Base-by-base conservation (phyloP, 2,329 filamentous ascomycete genomes). In the Niveomyces coronatus region DNA sequence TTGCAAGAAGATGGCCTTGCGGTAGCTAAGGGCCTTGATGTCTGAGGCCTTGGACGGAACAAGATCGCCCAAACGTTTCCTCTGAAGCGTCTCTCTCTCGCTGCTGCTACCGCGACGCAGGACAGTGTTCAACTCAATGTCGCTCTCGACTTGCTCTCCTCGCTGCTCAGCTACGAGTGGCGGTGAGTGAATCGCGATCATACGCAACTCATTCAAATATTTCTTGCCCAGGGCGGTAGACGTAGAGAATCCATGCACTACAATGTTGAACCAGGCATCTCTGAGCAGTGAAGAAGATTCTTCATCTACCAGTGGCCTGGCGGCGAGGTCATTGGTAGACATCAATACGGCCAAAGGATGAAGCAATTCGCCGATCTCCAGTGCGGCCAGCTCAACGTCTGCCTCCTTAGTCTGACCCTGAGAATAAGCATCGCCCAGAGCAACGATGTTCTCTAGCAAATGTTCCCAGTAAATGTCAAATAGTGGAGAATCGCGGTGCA, bases 251-350 rank as follows among this genome's bases (percentile, higher is more conserved):
- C 88, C 91, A 56, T 98, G 91, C 1, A 94, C 83, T 16, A 88
- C 85, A 45, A 96, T 86, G 52, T 98, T 99, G 64, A 95, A 96
- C 91, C 91, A 99, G 5, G 86, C 85, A 66, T 98, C 88, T 37
- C 89, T 79, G 48, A 91, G 74, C 40, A 93, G 64, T 18, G 76
- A 74, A 44, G 83, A 73, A 7, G 77, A 75, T 42, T 89, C 79
- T 36, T 88, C 82, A 37, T 82, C 74, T 39, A 62, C 61, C 9
- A 64, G 48, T 23, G 60, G 64, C 30, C 65, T 60, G 15, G 65
- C 61, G 16, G 63, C 66, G 44, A 79, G 59, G 40, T 79, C 70
- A 45, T 79, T 74, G 22, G 65, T 67, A 8, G 85, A 81, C 57
- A 94, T 82, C 37, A 98, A 72, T 2, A 87, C 69, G 7, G 91